Conservation (phyloP, 352 stramenopile species). For the Phytopythium litorale region DNA sequence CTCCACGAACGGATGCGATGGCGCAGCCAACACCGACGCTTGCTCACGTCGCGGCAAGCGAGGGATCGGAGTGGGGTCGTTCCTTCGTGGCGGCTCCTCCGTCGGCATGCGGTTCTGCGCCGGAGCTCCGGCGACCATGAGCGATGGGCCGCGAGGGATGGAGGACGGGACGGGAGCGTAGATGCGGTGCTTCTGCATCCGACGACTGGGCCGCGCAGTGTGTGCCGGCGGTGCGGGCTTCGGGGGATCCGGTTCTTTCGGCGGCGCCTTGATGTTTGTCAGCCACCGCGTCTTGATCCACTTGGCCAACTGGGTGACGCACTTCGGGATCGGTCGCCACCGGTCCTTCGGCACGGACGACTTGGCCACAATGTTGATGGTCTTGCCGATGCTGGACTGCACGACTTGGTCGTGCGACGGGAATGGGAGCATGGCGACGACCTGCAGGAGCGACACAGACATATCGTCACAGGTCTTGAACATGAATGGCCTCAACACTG, state of each 20-base stretch:
- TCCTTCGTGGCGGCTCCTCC: slow-evolving; percentile 4
- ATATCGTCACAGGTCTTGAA: background rate
- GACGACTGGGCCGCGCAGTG: slow-evolving; percentile 15
- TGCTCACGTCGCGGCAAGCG: slow-evolving; percentile 7
- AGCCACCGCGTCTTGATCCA: slow-evolving; percentile 76
- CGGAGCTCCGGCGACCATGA: slow-evolving; percentile 2
- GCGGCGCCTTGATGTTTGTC: slow-evolving; percentile 31
- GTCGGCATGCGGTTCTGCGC: slow-evolving; percentile 11
- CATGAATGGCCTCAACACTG: background rate
- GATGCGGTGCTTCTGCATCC: slow-evolving; percentile 1
- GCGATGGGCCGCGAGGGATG: slow-evolving; percentile 8
- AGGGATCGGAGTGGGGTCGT: slow-evolving; percentile 25
- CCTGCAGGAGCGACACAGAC: slow-evolving; percentile 27
- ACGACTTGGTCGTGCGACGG: slow-evolving; percentile 49
- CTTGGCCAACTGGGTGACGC: slow-evolving; percentile 45
- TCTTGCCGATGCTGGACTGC: slow-evolving; percentile 57
- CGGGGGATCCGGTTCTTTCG: slow-evolving; percentile 4
- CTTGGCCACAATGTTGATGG: slow-evolving; percentile 52
- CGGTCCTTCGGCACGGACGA: slow-evolving; percentile 28
- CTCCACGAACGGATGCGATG: background rate
- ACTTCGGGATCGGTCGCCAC: slow-evolving; percentile 31
- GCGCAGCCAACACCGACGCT: background rate
- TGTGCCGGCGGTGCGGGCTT: slow-evolving; percentile 3
- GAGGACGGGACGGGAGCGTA: slow-evolving; percentile 8
- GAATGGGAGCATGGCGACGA: slow-evolving; percentile 71